Evolutionary conservation across 257 asterid genomes (phyloP).

Genomic region (Agastache rugosa): DNA sequence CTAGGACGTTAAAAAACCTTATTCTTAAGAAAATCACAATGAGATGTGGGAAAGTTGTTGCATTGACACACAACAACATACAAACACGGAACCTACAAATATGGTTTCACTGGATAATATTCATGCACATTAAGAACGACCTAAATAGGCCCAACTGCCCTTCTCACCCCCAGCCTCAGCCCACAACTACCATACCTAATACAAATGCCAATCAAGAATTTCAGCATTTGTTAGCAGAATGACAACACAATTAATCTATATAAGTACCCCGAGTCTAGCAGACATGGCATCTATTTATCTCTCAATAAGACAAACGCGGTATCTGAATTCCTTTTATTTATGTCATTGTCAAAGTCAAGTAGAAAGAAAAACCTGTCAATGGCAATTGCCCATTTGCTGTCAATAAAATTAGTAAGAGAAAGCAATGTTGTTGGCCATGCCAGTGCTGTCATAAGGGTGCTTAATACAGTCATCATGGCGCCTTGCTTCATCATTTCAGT

Average conservation of each 20-base stretch:
- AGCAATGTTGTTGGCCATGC: constrained; percentile 94
- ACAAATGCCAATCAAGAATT: not conserved
- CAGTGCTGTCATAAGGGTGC: constrained; percentile 71
- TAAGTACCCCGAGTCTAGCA: constrained; percentile 1
- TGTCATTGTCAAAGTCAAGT: constrained; percentile 17
- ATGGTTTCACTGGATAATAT: not conserved
- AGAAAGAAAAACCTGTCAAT: constrained; percentile 71
- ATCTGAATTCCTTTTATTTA: constrained; percentile 14
- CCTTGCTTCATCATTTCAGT: constrained; percentile 83
- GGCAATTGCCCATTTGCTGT: constrained; percentile 92
- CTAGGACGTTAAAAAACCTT: too few species aligned
- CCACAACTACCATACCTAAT: not conserved
- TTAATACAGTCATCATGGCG: constrained; percentile 91
- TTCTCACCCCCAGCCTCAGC: not conserved
- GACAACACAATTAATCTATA: not conserved
- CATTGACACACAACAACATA: constrained; percentile 3
- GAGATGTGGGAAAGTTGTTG: not conserved
- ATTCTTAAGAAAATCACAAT: not conserved
- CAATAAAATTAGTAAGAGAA: constrained; percentile 77
- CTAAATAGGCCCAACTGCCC: not conserved
- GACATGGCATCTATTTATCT: not conserved
- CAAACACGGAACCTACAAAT: not conserved
- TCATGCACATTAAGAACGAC: not conserved
- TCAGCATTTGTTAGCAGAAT: not conserved
- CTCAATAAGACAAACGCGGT: not conserved